Percentiles rank a stretch among this genome's conserved stretches.
Evolutionary conservation across 768 basidiomycete genomes (phyloP).

Genomic region (Sarcomyxa edulis): DNA sequence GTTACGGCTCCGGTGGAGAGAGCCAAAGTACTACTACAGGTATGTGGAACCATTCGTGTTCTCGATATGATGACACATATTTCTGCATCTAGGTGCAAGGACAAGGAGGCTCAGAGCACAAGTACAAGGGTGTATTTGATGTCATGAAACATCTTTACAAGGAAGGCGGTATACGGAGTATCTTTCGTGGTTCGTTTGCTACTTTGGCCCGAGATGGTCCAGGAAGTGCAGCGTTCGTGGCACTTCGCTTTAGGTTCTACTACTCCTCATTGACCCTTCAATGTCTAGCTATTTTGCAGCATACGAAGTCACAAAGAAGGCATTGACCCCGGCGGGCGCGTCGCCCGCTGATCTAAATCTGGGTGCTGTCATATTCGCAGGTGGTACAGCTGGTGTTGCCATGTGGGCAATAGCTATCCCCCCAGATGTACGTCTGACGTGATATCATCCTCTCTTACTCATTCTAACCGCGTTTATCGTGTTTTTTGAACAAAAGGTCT

Average conservation of each 20-base stretch:
- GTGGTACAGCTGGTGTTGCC: constrained; percentile 91
- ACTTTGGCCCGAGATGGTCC: constrained; percentile 94
- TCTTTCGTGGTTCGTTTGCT: constrained; percentile 91
- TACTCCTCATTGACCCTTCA: constrained; percentile 8
- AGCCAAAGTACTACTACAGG: constrained; percentile 94
- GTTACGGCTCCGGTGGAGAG: constrained; percentile 96
- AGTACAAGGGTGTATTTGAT: constrained; percentile 89
- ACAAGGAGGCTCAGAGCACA: constrained; percentile 63
- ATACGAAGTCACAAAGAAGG: constrained; percentile 91
- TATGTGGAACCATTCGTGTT: constrained; percentile 20
- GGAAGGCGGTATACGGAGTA: constrained; percentile 88
- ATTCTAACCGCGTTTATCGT: background rate
- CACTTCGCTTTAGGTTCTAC: constrained; percentile 1
- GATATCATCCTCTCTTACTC: background rate
- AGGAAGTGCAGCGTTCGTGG: constrained; percentile 87
- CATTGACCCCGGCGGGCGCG: constrained; percentile 74
- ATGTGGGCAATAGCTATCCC: constrained; percentile 99
- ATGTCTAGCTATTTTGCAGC: constrained; percentile 87
- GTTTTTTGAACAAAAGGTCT: constrained; percentile 47
- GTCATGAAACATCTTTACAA: constrained; percentile 87
- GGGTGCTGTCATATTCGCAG: constrained; percentile 83
- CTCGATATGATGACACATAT: constrained; percentile 8
- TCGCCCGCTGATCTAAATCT: constrained; percentile 81
- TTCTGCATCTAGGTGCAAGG: constrained; percentile 65
- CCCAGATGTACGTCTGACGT: constrained; percentile 73